These are phyloP conservation scores for Xanthoconium separans DNA, from an alignment of 1,284 basidiomycete genomes.

Conservation along the genomic window DNA sequence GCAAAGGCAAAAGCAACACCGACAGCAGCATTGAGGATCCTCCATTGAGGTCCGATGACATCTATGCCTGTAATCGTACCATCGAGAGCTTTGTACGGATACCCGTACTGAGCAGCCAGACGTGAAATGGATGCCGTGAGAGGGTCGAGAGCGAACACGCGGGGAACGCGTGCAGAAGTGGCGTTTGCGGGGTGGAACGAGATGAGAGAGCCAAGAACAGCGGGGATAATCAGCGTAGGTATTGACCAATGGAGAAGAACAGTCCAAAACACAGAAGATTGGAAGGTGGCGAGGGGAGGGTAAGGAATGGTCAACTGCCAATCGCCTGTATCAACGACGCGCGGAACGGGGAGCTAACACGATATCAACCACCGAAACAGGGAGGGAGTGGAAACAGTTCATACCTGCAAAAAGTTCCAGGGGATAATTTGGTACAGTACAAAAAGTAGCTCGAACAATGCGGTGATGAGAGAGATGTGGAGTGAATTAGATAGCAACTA, in stretches of 20 bases:
- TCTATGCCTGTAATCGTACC: conserved; percentile 38
- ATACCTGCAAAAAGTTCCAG: conserved; percentile 43
- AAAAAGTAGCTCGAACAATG: conserved; percentile 45
- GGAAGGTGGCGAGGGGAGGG: conserved; percentile 44
- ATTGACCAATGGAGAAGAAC: conserved; percentile 56
- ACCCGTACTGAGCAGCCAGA: conserved; percentile 54
- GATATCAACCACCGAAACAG: conserved; percentile 13
- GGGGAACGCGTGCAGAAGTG: conserved; percentile 22
- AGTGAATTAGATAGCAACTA: conserved; percentile 57
- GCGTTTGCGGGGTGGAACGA: conserved; percentile 51
- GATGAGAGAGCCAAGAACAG: conserved; percentile 52
- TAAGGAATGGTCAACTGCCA: conserved; percentile 39
- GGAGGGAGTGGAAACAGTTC: conserved; percentile 5
- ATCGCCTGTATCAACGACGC: conserved; percentile 1
- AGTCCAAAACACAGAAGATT: conserved; percentile 46
- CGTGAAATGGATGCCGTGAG: conserved; percentile 60
- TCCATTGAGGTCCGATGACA: conserved; percentile 50
- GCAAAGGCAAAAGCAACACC: conserved; percentile 61
- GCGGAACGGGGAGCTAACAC: conserved; percentile 20
- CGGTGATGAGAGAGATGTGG: conserved; percentile 51
- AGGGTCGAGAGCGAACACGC: conserved; percentile 46
- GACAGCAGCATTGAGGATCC: conserved; percentile 51
- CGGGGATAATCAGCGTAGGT: conserved; percentile 56
- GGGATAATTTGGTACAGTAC: conserved; percentile 47
- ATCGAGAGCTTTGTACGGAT: conserved; percentile 41